A percentile compares a stretch with the other conserved stretches of the same genome.
These are phyloP conservation scores for maize (Zea mays) DNA, from an alignment of 176 grass and related monocot species.

Conservation along the genomic window Zm-B73-REFERENCE-NAM-5.0 NC_050100.1:48606001-48606500, in stretches of 20 bases:
- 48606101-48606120: background rate
- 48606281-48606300: conserved; percentile 8
- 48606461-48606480: background rate
- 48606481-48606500: conserved; percentile 6
- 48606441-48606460: conserved; percentile 23
- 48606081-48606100: background rate
- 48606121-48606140: background rate
- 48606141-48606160: background rate
- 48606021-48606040: background rate
- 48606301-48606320: conserved; percentile 41
- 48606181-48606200: background rate
- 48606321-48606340: conserved; percentile 43
- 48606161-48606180: background rate
- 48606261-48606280: conserved; percentile 20
- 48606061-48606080: background rate
- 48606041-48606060: no score
- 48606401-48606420: background rate
- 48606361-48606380: conserved; percentile 17
- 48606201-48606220: background rate
- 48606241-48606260: background rate
- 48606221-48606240: conserved; percentile 32
- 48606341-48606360: conserved; percentile 23
- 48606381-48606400: conserved; percentile 7
- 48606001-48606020: background rate
- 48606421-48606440: conserved; percentile 18